Base-by-base conservation (phyloP, 306 rosid genomes). In the Quercus rubra region DNA sequence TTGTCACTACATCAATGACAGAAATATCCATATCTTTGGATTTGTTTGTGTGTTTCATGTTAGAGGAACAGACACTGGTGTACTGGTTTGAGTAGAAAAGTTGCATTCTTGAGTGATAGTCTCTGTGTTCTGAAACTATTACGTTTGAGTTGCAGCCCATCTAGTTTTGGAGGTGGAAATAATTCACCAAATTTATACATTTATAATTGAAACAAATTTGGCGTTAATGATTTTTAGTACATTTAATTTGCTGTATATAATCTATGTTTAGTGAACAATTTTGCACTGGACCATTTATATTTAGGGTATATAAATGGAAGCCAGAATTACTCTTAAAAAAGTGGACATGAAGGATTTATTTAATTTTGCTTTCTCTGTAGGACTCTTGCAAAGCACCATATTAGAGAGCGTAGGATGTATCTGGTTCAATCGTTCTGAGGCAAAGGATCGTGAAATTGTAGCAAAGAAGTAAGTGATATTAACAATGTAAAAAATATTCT, bases 341-440 rank as follows among this genome's bases (percentile, higher is more conserved):
- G 23, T 27, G 14, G 52, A 38, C 20, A 73, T 13, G 17, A 27
- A 72, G 33, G 46, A 54, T 59, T 31, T 74, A 75, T 71, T 31
- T 19, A n/a, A 77, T 66, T 41, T 69, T 80, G 55, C 70, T 56
- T 59, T 71, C 57, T 78, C 27, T 84, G 68, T 80, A 95, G 99
- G 99, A 78, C 86, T 95, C 77, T 86, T 95, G 90, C 99, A 95
- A 82, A 95, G 97, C 82, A 92, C 97, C 81, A 89, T 90, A 84
- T 84, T 95, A 90, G 98, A 95, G 94, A 91, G 98, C 57, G 87
- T 93, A 18, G 99, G 99, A 76, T 92, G 98, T 76, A 95, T 95
- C 70, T 89, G 93, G 99, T 93, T 95, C 91, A 92, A 95, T 74
- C 98, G 98, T 35, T 6, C 98, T 21, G 98, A 95, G 83, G 77